Evolutionary conservation across 1,139 yeast species (phyloP).

Genomic region (Kazachstania sp.): DNA sequence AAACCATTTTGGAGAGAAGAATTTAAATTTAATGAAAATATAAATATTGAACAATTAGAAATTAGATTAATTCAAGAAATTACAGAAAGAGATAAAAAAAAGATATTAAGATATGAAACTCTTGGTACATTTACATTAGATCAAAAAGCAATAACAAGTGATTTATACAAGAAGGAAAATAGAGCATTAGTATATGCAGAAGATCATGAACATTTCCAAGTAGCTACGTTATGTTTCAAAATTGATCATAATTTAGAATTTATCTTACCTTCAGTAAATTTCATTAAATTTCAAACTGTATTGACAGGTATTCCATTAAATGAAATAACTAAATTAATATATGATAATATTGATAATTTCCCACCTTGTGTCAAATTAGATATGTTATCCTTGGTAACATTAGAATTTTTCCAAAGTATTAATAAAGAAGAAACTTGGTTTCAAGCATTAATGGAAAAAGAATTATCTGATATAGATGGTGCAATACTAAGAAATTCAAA

Average conservation of each 20-base stretch:
- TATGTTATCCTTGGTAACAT: constrained; percentile 43
- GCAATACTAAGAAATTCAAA: constrained; percentile 17
- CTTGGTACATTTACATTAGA: constrained; percentile 51
- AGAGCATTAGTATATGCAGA: constrained; percentile 29
- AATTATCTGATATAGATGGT: constrained; percentile 41
- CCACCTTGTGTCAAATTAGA: constrained; percentile 35
- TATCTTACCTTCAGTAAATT: constrained; percentile 51
- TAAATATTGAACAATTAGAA: constrained; percentile 46
- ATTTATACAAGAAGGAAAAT: constrained; percentile 28
- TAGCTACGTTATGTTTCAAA: constrained; percentile 54
- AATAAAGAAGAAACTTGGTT: constrained; percentile 64
- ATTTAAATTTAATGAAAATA: constrained; percentile 48
- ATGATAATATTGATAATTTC: constrained; percentile 1
- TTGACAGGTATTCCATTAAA: constrained; percentile 35
- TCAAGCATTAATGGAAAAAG: constrained; percentile 55
- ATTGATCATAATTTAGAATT: constrained; percentile 48
- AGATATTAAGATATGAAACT: constrained; percentile 11
- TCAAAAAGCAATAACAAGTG: constrained; percentile 42
- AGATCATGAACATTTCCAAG: constrained; percentile 27
- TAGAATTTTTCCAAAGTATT: constrained; percentile 60
- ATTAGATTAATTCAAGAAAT: constrained; percentile 28
- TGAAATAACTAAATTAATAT: not conserved
- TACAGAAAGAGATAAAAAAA: not conserved
- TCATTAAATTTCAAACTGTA: constrained; percentile 54
- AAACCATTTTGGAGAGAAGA: constrained; percentile 71